These are phyloP conservation scores for Arthroderma uncinatum DNA, from an alignment of 2,329 filamentous ascomycete genomes.

Conservation along the genomic window DNA sequence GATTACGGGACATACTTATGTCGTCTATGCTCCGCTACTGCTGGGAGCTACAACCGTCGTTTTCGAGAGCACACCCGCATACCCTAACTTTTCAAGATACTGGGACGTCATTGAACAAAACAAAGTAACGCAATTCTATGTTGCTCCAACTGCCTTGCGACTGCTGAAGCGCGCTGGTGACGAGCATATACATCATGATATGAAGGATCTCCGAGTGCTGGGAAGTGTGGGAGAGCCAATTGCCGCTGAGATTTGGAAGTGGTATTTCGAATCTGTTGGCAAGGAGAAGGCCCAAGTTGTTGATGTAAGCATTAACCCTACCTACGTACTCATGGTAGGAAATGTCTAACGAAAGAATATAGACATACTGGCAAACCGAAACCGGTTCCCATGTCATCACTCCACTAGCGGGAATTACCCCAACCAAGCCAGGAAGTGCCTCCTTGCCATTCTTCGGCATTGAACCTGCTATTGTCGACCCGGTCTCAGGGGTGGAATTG, in stretches of 20 bases:
- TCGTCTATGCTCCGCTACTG: conserved; percentile 88
- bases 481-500: conserved; percentile 85
- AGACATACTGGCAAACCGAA: conserved; percentile 99
- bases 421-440: conserved; percentile 91
- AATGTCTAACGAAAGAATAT: conserved; percentile 9
- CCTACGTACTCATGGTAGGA: neutral
- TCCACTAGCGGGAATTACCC: conserved; percentile 81
- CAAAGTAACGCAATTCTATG: conserved; percentile 94
- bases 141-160: conserved; percentile 85
- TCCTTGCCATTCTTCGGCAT: conserved; percentile 97
- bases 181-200: conserved; percentile 77
- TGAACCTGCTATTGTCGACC: conserved; percentile 94
- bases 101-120: conserved; percentile 98
- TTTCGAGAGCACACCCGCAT: conserved; percentile 94
- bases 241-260: conserved; percentile 97
- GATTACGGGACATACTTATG: conserved; percentile 98
- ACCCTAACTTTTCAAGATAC: conserved; percentile 95
- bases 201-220: conserved; percentile 80
- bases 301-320: conserved; percentile 54
- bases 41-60: conserved; percentile 91
- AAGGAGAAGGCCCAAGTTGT: conserved; percentile 88
- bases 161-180: conserved; percentile 91
- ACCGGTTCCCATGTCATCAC: conserved; percentile 95
- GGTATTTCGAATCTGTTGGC: conserved; percentile 93
- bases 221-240: conserved; percentile 97